These are phyloP conservation scores for Microbotryum saponariae DNA, from an alignment of 1,284 basidiomycete genomes.

Conservation along the genomic window DNA sequence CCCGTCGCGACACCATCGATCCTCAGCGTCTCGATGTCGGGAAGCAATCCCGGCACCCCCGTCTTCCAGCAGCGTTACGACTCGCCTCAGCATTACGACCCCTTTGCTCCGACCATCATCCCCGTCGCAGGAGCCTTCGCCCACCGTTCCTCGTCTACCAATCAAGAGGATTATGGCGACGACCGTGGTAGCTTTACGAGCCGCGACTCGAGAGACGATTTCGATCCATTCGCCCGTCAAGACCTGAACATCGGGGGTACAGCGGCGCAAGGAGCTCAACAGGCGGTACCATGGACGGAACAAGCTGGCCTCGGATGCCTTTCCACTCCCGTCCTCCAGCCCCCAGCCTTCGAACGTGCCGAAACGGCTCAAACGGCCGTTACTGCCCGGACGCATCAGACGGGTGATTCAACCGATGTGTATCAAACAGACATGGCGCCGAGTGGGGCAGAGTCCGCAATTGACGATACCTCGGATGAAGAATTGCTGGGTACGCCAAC, in stretches of 20 bases:
- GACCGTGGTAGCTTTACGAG: neutral
- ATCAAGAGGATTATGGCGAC: slow-evolving; percentile 9
- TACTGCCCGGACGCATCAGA: neutral
- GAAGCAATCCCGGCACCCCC: neutral
- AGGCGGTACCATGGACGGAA: neutral
- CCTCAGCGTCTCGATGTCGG: neutral
- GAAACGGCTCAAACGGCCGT: neutral
- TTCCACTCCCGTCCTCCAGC: neutral
- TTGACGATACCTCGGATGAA: neutral
- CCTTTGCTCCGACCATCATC: slow-evolving; percentile 14
- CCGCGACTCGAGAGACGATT: neutral
- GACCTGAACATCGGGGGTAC: neutral
- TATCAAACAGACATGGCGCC: neutral
- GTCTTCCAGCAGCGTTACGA: too few relatives aligned
- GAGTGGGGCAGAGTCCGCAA: neutral
- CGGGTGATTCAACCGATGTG: neutral
- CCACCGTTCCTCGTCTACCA: slow-evolving; percentile 3
- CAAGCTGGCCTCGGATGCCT: too few relatives aligned
- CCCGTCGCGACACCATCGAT: slow-evolving; percentile 15
- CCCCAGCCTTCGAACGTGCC: neutral
- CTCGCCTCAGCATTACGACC: slow-evolving; percentile 13
- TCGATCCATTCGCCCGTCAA: neutral
- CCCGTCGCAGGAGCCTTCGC: slow-evolving; percentile 14
- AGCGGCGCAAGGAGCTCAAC: neutral
- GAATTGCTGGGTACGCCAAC: neutral